Conservation (phyloP, 805 yeast species). For the Metschnikowia picachoensis region DNA sequence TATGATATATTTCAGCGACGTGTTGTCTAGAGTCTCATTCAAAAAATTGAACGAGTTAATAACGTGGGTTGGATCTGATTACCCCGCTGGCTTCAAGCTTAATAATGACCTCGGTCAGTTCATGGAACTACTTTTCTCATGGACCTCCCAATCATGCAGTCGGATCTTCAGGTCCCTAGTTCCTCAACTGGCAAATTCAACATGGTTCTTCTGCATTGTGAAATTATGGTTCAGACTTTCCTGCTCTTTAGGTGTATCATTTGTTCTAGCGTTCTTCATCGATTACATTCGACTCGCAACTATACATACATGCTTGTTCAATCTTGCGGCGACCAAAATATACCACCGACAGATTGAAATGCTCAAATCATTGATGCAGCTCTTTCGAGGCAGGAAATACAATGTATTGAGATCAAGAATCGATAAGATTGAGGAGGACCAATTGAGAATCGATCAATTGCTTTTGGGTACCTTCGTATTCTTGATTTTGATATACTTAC, state of each 20-base stretch:
- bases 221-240: constrained; percentile 17
- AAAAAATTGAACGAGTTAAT: constrained; percentile 47
- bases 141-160: constrained; percentile 77
- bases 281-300: constrained; percentile 64
- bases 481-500: constrained; percentile 67
- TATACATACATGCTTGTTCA: constrained; percentile 72
- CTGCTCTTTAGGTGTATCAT: constrained; percentile 56
- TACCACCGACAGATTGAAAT: constrained; percentile 71
- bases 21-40: constrained; percentile 20
- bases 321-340: constrained; percentile 72
- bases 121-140: constrained; percentile 78
- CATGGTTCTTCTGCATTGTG: constrained; percentile 4
- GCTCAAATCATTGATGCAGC: constrained; percentile 68
- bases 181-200: not conserved
- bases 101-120: constrained; percentile 83
- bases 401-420: constrained; percentile 81
- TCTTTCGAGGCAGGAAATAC: constrained; percentile 86
- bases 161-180: constrained; percentile 8
- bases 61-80: constrained; percentile 66
- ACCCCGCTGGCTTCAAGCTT: constrained; percentile 92
- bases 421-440: constrained; percentile 59
- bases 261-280: constrained; percentile 59
- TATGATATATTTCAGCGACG: constrained; percentile 25
- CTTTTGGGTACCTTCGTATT: constrained; percentile 85
- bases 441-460: constrained; percentile 79